phyloP scores from a whole-genome alignment of 371 early-diverging fungal species.

The Batrachochytrium dendrobatidis region DNA sequence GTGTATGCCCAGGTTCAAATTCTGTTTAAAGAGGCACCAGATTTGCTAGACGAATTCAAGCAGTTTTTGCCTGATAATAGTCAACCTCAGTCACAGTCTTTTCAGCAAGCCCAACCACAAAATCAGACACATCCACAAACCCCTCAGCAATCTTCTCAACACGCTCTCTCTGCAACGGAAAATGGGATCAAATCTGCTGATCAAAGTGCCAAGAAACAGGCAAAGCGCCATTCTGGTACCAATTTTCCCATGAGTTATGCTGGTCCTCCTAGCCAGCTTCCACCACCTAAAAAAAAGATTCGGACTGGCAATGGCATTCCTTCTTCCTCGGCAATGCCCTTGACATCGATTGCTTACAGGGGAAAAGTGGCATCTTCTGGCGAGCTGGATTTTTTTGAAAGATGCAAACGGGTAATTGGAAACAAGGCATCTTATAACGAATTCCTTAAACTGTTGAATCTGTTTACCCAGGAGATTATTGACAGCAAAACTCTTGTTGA shows the following conservation, averaged over 20 bases:
- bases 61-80: conserved; percentile 83
- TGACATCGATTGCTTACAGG: background rate
- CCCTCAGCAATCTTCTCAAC: background rate
- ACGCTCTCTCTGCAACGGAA: background rate
- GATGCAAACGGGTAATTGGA: conserved; percentile 74
- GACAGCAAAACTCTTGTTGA: conserved; percentile 75
- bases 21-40: conserved; percentile 75
- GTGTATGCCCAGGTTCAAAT: conserved; percentile 84
- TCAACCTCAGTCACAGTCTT: conserved; percentile 11
- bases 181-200: background rate
- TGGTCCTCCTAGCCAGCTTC: background rate
- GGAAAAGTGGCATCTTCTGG: background rate
- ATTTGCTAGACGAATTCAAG: conserved; percentile 91
- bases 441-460: conserved; percentile 93
- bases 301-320: background rate
- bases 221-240: conserved; percentile 9
- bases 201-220: conserved; percentile 8
- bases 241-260: background rate
- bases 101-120: background rate
- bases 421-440: conserved; percentile 87
- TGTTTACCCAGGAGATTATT: conserved; percentile 93
- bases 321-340: background rate
- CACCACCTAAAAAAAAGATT: background rate
- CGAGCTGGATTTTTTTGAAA: conserved; percentile 88
- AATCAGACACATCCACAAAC: background rate